These are phyloP conservation scores for Ganoderma leucocontextum DNA, from an alignment of 1,284 basidiomycete species.

Conservation along the genomic window DNA sequence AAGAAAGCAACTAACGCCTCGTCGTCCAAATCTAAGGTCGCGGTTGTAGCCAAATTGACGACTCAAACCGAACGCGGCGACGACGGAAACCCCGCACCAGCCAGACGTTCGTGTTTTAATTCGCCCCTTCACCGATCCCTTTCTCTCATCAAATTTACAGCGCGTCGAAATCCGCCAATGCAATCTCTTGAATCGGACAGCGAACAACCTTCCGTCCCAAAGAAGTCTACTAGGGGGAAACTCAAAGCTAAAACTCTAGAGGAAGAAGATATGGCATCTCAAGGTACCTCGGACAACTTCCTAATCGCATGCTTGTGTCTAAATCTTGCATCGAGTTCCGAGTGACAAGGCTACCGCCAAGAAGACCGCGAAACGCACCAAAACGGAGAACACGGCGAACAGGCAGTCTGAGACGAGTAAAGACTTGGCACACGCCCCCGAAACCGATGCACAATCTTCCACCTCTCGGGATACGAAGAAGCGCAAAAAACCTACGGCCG, in stretches of 20 bases:
- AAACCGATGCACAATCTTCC: not conserved
- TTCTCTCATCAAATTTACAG: not conserved
- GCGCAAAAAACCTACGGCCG: not conserved
- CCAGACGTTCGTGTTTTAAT: not conserved
- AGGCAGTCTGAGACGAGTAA: not conserved
- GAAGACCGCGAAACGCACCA: not conserved
- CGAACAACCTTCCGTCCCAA: not conserved
- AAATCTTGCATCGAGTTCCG: not conserved
- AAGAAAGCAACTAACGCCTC: not conserved
- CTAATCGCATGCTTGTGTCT: not conserved
- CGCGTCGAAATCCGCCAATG: not conserved
- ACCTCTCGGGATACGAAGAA: not conserved
- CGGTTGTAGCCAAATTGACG: not conserved
- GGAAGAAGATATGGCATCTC: not conserved
- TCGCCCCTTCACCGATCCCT: not conserved
- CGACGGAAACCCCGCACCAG: not conserved
- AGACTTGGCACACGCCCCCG: not conserved
- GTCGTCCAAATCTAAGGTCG: not conserved
- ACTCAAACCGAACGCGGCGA: not conserved
- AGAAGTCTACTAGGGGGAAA: conserved; percentile 11
- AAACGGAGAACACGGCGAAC: not conserved
- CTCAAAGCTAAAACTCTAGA: conserved; percentile 1
- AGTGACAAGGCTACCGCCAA: not conserved
- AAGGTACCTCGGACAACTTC: not conserved
- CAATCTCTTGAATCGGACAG: not conserved